A percentile compares a stretch with the other conserved stretches of the same genome.
These are phyloP conservation scores for Salmacisia buchloeana DNA, from an alignment of 1,284 basidiomycete species.

Conservation along the genomic window DNA sequence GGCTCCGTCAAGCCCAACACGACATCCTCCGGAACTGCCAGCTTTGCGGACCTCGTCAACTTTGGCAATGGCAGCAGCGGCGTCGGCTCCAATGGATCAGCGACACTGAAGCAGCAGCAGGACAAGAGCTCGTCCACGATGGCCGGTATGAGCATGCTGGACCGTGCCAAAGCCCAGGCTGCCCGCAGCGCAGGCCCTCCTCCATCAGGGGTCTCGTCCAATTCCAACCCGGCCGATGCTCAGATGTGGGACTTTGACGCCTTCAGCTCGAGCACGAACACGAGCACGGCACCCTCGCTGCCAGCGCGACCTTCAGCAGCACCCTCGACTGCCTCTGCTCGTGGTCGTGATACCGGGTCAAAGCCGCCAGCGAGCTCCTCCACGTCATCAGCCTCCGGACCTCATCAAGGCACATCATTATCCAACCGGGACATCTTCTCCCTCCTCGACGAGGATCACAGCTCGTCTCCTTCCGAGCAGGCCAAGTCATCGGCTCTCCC, in stretches of 20 bases:
- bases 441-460: neutral
- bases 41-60: slow-evolving; percentile 7
- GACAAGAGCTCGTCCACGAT: neutral
- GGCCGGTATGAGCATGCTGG: neutral
- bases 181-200: neutral
- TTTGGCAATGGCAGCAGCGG: neutral
- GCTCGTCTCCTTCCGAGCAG: too few relatives aligned
- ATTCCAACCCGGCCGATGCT: neutral
- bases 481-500: too few relatives aligned
- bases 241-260: slow-evolving; percentile 4
- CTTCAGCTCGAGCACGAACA: neutral
- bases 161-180: neutral
- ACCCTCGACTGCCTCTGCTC: neutral
- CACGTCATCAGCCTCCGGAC: neutral
- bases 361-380: neutral
- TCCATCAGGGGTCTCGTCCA: too few relatives aligned
- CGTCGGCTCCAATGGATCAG: neutral
- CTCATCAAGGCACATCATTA: neutral
- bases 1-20: slow-evolving; percentile 13
- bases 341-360: too few relatives aligned
- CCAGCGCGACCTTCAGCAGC: neutral
- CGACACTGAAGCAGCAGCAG: neutral
- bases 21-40: slow-evolving; percentile 11
- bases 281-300: neutral
- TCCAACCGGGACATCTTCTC: neutral